Evolutionary conservation across 345 rosid genomes (phyloP), one percentile per base, ranked within the genome.

Genomic region (Moringa oleifera): DNA sequence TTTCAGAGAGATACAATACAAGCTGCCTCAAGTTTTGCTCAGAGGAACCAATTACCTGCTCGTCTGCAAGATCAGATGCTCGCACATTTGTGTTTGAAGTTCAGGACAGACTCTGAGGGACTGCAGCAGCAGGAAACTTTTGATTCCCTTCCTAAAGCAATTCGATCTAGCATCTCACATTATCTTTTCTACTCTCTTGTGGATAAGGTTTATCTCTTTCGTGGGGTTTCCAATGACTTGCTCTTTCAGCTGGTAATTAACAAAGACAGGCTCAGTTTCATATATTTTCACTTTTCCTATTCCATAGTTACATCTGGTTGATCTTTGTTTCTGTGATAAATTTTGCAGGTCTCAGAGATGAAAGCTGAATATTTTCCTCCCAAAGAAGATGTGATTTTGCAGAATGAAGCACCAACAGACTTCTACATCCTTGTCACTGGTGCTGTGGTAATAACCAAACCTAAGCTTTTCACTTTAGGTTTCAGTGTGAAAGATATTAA

Each of bases 361-460:
- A 83, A 85, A 70, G 87, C 95, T 6, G 95, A 85, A 78, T 88
- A 88, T 55, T 88, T 88, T 65, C 95, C 95, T 58, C 95, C 95
- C 28, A 88, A 88, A 73, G 95, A 85, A 81, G 95, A 88, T 59
- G 91, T 88, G 28, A 81, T 88, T 63, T 79, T 88, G 69, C 89
- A 85, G 72, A 88, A 88, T 50, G 95, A 88, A 81, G 91, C 95
- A 13, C 91, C 91, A 2, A 85, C 95, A 24, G 95, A 88, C 59
- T 88, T 88, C 70, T 88, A 88, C 78, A 67, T 85, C 53, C 82
- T 88, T 64, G 95, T 85, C 57, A 68, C 74, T 0, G 95, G 91
- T 13, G 79, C 91, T 12, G 89, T 85, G 87, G 95, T 88, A 81
- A 78, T 25, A 54, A 54, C 11, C 37, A 4, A 33, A 33, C 37